Evolutionary conservation across 768 basidiomycete genomes (phyloP).

Genomic region (Psilocybe tampanensis): DNA sequence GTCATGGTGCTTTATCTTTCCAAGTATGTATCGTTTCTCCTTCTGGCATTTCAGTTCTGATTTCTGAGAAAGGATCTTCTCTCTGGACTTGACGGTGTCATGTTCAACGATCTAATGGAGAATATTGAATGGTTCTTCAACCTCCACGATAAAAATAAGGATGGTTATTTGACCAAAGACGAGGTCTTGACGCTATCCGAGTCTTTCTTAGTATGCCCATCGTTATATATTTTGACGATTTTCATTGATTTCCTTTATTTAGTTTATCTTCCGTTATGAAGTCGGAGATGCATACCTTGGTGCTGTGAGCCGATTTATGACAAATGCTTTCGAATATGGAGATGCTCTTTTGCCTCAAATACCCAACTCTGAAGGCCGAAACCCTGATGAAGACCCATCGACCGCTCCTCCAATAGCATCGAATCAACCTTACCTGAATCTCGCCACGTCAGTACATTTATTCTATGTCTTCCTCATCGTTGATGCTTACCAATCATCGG

Average conservation of each 20-base stretch:
- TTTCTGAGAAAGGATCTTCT: constrained; percentile 74
- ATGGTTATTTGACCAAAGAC: constrained; percentile 94
- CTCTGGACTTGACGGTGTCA: constrained; percentile 84
- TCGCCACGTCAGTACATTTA: constrained; percentile 65
- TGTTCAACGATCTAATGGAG: constrained; percentile 97
- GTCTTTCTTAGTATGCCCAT: constrained; percentile 74
- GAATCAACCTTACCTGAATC: constrained; percentile 91
- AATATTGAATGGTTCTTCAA: constrained; percentile 99
- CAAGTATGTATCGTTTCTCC: constrained; percentile 54
- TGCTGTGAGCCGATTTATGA: constrained; percentile 95
- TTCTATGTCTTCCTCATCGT: not conserved
- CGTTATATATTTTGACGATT: not conserved
- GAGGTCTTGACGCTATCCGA: constrained; percentile 96
- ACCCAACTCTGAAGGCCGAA: constrained; percentile 31
- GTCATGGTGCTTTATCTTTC: constrained; percentile 83
- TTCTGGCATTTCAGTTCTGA: not conserved
- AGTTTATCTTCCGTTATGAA: constrained; percentile 99
- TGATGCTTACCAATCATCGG: constrained; percentile 5
- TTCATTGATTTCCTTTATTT: constrained; percentile 9
- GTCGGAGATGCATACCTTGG: constrained; percentile 96
- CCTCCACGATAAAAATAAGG: constrained; percentile 94
- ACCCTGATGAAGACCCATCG: constrained; percentile 26
- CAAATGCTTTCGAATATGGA: constrained; percentile 97
- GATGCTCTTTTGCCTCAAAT: constrained; percentile 80
- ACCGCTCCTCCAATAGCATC: constrained; percentile 56